Evolutionary conservation across 2,329 filamentous ascomycete species (phyloP).

Genomic region (Calonectria hawksworthii): DNA sequence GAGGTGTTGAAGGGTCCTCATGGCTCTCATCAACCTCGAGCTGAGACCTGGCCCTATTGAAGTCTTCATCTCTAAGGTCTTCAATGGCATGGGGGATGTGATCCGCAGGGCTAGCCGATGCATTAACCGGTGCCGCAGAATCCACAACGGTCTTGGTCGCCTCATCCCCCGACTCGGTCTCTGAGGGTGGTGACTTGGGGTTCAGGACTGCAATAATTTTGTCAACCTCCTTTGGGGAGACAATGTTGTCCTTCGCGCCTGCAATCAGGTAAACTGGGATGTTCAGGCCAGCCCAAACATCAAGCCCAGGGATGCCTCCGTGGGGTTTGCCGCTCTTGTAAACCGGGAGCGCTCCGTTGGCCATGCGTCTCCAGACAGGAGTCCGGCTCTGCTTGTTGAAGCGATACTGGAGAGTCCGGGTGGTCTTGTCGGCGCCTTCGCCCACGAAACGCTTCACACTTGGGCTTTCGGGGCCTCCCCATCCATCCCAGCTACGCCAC

Average conservation of each 20-base stretch:
- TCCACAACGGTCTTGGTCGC: slow-evolving; percentile 54
- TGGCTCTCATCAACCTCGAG: slow-evolving; percentile 37
- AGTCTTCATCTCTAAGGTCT: slow-evolving; percentile 45
- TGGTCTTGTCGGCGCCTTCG: slow-evolving; percentile 72
- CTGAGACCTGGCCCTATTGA: slow-evolving; percentile 37
- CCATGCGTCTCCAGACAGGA: slow-evolving; percentile 86
- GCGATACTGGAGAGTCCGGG: slow-evolving; percentile 76
- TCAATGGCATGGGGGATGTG: slow-evolving; percentile 55
- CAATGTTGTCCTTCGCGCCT: slow-evolving; percentile 82
- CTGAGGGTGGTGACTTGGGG: slow-evolving; percentile 20
- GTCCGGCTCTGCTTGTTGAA: slow-evolving; percentile 90
- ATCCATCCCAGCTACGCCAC: slow-evolving; percentile 82
- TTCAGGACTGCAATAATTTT: slow-evolving; percentile 69
- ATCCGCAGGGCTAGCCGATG: slow-evolving; percentile 47
- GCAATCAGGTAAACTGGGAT: slow-evolving; percentile 84
- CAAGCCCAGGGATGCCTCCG: slow-evolving; percentile 77
- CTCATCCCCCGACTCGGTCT: slow-evolving; percentile 43
- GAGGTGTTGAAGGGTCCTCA: slow-evolving; percentile 42
- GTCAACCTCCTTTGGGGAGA: slow-evolving; percentile 77
- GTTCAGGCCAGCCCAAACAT: slow-evolving; percentile 79
- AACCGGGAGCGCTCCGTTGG: slow-evolving; percentile 76
- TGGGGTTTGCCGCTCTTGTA: slow-evolving; percentile 66
- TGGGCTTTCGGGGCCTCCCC: slow-evolving; percentile 81
- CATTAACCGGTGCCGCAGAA: slow-evolving; percentile 63
- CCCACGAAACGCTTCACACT: slow-evolving; percentile 87